A percentile compares a stretch with the other conserved stretches of the same genome.
These are phyloP conservation scores for Dioscorea dumetorum DNA, from an alignment of 106 monocot genomes.

Conservation along the genomic window DNA sequence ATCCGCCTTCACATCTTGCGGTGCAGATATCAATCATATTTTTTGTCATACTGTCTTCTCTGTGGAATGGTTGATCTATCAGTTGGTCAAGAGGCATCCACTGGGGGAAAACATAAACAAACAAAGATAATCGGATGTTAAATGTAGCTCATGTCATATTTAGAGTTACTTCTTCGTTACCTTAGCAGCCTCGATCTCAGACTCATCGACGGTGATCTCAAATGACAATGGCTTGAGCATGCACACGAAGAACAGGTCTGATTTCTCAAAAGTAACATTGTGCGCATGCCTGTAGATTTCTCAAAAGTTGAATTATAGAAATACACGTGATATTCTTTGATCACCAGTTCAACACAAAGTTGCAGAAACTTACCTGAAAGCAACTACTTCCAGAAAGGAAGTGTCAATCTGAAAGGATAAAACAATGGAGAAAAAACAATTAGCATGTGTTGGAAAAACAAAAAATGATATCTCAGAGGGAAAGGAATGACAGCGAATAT, in stretches of 20 bases:
- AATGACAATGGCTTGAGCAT: constrained; percentile 65
- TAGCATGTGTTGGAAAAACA: neutral
- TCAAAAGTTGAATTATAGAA: neutral
- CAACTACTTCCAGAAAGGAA: constrained; percentile 65
- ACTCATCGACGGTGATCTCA: constrained; percentile 50
- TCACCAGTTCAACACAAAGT: too few species aligned
- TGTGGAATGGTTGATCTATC: constrained; percentile 46
- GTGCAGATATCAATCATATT: constrained; percentile 46
- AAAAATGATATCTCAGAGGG: neutral
- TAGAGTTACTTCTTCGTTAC: constrained; percentile 13
- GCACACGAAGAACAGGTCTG: constrained; percentile 82
- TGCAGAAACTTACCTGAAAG: constrained; percentile 54
- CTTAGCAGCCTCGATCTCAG: constrained; percentile 77
- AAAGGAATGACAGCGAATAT: neutral
- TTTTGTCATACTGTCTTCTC: constrained; percentile 50
- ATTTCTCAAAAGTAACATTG: constrained; percentile 68
- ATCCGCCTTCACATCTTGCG: constrained; percentile 28
- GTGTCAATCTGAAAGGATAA: constrained; percentile 64
- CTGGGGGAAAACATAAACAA: constrained; percentile 19
- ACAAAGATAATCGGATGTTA: neutral
- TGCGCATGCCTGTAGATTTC: constrained; percentile 64
- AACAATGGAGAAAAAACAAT: neutral
- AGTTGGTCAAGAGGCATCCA: constrained; percentile 87
- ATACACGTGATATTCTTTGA: too few species aligned
- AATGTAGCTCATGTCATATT: neutral